A percentile compares a stretch with the other conserved stretches of the same genome.
Conservation (phyloP, 768 basidiomycete species). For the Porpolomopsis calyptriformis region DNA sequence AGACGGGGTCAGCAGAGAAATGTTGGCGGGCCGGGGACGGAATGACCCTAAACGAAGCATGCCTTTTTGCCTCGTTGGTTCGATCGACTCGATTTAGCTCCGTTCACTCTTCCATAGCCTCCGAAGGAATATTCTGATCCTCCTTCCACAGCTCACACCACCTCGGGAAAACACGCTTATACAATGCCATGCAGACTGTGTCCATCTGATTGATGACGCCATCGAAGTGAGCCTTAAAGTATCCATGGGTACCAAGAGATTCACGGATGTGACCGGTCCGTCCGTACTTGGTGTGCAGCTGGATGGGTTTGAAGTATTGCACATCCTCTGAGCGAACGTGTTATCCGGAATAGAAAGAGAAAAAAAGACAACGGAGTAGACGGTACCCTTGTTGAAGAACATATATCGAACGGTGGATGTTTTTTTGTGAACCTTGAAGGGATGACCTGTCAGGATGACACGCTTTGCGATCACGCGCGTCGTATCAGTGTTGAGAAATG, state of each 20-base stretch:
- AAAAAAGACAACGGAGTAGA: constrained; percentile 6
- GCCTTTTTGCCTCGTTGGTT: neutral
- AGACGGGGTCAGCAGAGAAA: too few relatives aligned
- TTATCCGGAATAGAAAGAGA: neutral
- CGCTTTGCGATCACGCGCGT: constrained; percentile 88
- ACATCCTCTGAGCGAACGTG: constrained; percentile 54
- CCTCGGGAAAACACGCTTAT: constrained; percentile 90
- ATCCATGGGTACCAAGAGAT: constrained; percentile 92
- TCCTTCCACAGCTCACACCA: constrained; percentile 55
- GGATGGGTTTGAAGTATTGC: constrained; percentile 86
- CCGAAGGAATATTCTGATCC: constrained; percentile 9
- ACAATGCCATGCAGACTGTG: constrained; percentile 88
- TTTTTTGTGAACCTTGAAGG: constrained; percentile 94
- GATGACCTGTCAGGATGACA: constrained; percentile 91
- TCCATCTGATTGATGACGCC: constrained; percentile 94
- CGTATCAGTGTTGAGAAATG: constrained; percentile 81
- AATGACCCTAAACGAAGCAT: too few relatives aligned
- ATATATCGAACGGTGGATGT: constrained; percentile 96
- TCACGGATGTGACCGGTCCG: constrained; percentile 82
- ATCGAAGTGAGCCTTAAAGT: constrained; percentile 95
- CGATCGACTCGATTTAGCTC: neutral
- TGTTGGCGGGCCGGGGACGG: too few relatives aligned
- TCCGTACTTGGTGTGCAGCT: constrained; percentile 86
- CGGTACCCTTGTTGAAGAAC: constrained; percentile 84
- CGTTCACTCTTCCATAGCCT: constrained; percentile 32